Evolutionary conservation across 2,329 filamentous ascomycete species (phyloP), one percentile per base, ranked within the genome.

Genomic region (Cladophialophora immunda): DNA sequence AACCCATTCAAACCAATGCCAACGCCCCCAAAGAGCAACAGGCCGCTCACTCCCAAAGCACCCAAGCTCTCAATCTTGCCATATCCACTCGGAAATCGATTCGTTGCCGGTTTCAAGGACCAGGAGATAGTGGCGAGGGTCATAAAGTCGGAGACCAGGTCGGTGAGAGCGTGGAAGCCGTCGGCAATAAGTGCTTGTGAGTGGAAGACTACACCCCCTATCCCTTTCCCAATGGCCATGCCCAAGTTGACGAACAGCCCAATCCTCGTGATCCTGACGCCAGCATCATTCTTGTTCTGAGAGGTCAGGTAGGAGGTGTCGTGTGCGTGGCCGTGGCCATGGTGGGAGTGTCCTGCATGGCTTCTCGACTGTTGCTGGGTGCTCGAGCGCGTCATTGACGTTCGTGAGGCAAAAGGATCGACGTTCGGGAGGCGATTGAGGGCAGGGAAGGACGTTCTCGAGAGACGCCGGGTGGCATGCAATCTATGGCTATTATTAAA

Each of bases 1-100:
- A 88, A 84, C 74, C 90, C 91, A 79, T 91, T 90, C 80, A 91
- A 88, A 70, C 93, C 93, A 91, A 99, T 98, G 78, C 96, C 93
- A 69, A 97, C 81, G 58, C 95, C 95, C 69, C 95, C 95, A 56
- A 90, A 88, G 1, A 99, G 86, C 73, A 99, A 84, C 81, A 99
- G 91, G 70, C 93, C 90, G 73, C 94, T 97, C 36, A 99, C 95
- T 17, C 94, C 95, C 66, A 99, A 82, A 25, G 93, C 95, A 22
- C 95, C 95, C 76, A 99, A 81, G 75, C 93, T 97, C 83, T 99
- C 95, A n/a, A 99, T 87, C 82, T 99, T 99, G 76, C 95, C 95
- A 77, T 97, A 99, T 1, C 95, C 95, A 74, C 89, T 88, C 1
- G 95, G 95, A 76, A 97, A 99, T 47, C 87, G 87, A 62, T 91